Evolutionary conservation across 805 yeast genomes (phyloP).

Genomic region (Spathaspora gorwiae): DNA sequence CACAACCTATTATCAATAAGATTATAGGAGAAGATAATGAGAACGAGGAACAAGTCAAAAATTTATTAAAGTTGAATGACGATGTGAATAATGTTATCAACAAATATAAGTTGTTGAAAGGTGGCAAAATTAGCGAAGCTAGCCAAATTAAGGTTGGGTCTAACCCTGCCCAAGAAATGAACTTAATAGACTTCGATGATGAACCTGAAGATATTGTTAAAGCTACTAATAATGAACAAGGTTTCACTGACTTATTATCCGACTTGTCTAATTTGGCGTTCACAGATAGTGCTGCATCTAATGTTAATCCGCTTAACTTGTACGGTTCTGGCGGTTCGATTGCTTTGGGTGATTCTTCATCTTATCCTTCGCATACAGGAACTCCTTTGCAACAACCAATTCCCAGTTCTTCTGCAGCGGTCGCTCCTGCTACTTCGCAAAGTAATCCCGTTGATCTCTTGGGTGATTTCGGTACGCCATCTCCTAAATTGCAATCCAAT

Average conservation of each 20-base stretch:
- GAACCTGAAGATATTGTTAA: slow-evolving; percentile 32
- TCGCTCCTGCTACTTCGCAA: not conserved
- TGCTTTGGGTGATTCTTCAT: slow-evolving; percentile 22
- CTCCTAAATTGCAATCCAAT: slow-evolving; percentile 29
- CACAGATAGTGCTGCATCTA: slow-evolving; percentile 20
- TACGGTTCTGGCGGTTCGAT: slow-evolving; percentile 54
- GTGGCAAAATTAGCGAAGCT: slow-evolving; percentile 60
- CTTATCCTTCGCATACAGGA: slow-evolving; percentile 4
- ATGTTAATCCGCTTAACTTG: slow-evolving; percentile 28
- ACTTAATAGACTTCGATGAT: slow-evolving; percentile 42
- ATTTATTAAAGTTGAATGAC: slow-evolving; percentile 68
- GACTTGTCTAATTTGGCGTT: slow-evolving; percentile 65
- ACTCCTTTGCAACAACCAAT: slow-evolving; percentile 9
- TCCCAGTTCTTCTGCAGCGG: slow-evolving; percentile 6
- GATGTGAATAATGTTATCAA: slow-evolving; percentile 63
- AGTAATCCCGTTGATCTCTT: slow-evolving; percentile 23
- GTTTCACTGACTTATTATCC: slow-evolving; percentile 66
- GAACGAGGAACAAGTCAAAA: slow-evolving; percentile 58
- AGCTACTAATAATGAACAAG: slow-evolving; percentile 27
- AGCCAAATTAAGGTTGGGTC: slow-evolving; percentile 35
- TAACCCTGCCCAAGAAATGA: slow-evolving; percentile 25
- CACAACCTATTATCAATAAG: slow-evolving; percentile 83
- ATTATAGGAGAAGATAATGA: slow-evolving; percentile 74
- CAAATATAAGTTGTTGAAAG: slow-evolving; percentile 61
- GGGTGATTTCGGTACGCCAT: slow-evolving; percentile 37